Conservation (phyloP, 306 rosid species). For the Spatholobus suberectus region DNA sequence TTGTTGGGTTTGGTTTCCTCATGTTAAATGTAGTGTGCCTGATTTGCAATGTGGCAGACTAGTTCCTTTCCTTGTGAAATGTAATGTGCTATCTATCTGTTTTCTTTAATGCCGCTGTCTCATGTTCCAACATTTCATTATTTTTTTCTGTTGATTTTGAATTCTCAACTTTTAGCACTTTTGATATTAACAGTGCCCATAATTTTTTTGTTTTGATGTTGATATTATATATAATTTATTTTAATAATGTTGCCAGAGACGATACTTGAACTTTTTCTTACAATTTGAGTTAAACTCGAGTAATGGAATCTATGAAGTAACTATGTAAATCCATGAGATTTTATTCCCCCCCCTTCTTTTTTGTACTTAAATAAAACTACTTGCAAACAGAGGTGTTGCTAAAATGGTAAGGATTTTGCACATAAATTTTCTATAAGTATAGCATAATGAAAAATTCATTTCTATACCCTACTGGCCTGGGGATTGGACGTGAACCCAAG, state of each 20-base stretch:
- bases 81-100: conserved; percentile 56
- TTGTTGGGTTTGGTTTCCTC: conserved; percentile 55
- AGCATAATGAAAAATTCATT: too few species aligned
- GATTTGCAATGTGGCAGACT: conserved; percentile 48
- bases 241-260: too few species aligned
- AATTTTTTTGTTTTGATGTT: too few species aligned
- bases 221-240: too few species aligned
- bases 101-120: conserved; percentile 37
- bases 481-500: not conserved
- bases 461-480: too few species aligned
- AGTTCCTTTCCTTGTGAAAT: conserved; percentile 51
- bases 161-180: not conserved
- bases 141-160: not conserved
- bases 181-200: not conserved
- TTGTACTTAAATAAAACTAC: too few species aligned
- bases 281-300: not conserved
- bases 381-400: too few species aligned
- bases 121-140: not conserved
- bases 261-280: not conserved
- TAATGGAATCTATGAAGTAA: too few species aligned
- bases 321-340: too few species aligned
- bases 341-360: too few species aligned
- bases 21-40: conserved; percentile 55
- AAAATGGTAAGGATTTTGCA: not conserved
- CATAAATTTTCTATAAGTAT: too few species aligned